Percentiles rank a stretch among this genome's conserved stretches.
Conservation (phyloP, 352 stramenopile species). For the Phytophthora capsici region DNA sequence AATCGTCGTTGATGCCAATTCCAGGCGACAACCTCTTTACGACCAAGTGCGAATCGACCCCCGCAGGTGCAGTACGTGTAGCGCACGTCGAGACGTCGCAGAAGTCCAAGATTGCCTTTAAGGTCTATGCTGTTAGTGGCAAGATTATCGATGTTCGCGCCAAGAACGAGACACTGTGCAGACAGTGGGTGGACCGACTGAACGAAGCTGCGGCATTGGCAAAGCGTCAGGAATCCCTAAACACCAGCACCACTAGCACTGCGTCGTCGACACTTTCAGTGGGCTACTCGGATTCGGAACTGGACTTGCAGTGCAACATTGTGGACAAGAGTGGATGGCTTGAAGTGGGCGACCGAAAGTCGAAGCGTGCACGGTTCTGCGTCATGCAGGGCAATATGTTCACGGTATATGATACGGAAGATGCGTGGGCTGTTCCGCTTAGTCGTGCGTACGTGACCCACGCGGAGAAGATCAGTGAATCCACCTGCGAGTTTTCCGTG, state of each 20-base stretch:
- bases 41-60: constrained; percentile 75
- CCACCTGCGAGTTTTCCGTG: constrained; percentile 68
- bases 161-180: constrained; percentile 78
- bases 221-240: constrained; percentile 81
- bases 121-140: constrained; percentile 81
- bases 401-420: constrained; percentile 83
- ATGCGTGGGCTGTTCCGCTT: constrained; percentile 80
- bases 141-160: constrained; percentile 86
- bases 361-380: constrained; percentile 74
- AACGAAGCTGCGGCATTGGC: constrained; percentile 71
- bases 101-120: constrained; percentile 86
- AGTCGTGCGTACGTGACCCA: constrained; percentile 79
- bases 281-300: constrained; percentile 74
- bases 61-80: constrained; percentile 72
- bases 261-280: constrained; percentile 67
- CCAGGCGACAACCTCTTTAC: constrained; percentile 70
- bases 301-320: constrained; percentile 75
- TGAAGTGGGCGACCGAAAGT: constrained; percentile 80
- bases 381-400: constrained; percentile 86
- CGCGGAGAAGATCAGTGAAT: constrained; percentile 65
- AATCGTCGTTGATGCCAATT: constrained; percentile 64
- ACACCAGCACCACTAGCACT: constrained; percentile 76
- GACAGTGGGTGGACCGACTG: constrained; percentile 77
- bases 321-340: constrained; percentile 85
- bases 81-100: constrained; percentile 76